A percentile compares a stretch with the other conserved stretches of the same genome.
phyloP scores from a whole-genome alignment of 176 grass and related monocot genomes.

The Otatea glauca region DNA sequence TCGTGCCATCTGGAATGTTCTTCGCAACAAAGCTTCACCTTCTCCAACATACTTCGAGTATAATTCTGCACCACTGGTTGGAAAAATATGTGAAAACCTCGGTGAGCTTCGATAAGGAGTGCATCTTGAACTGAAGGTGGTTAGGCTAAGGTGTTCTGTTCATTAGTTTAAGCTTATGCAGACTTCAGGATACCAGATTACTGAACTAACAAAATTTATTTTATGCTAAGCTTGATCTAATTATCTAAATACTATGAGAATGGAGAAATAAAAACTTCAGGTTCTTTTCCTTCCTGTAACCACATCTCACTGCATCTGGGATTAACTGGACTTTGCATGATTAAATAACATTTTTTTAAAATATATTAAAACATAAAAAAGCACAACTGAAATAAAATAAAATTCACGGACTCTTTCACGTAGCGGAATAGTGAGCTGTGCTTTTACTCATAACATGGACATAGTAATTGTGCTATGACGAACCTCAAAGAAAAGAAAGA shows the following conservation, averaged over 20 bases:
- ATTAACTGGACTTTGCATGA: not conserved
- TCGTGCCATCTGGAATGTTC: slow-evolving; percentile 87
- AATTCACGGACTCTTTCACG: not conserved
- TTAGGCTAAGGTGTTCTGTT: not conserved
- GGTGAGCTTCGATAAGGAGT: not conserved
- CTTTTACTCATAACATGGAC: slow-evolving; percentile 1
- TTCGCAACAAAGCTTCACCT: slow-evolving; percentile 79
- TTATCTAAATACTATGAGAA: not conserved
- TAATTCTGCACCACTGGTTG: slow-evolving; percentile 72
- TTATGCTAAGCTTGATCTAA: slow-evolving; percentile 12
- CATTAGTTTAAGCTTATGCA: slow-evolving; percentile 34
- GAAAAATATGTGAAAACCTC: slow-evolving; percentile 37
- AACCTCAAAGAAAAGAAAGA: slow-evolving; percentile 98
- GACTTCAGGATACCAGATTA: not conserved
- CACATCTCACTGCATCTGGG: not conserved
- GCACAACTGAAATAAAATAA: not conserved
- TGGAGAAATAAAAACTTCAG: not conserved
- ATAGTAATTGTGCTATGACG: not conserved
- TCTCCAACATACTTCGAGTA: slow-evolving; percentile 98
- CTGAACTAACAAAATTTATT: not conserved
- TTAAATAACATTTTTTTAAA: not conserved
- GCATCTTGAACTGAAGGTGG: slow-evolving; percentile 17
- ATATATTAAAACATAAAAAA: not conserved
- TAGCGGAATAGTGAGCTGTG: not conserved
- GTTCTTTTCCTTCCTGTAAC: slow-evolving; percentile 2